Evolutionary conservation across 1,284 basidiomycete species (phyloP).

Genomic region (Wallemia hederae): DNA sequence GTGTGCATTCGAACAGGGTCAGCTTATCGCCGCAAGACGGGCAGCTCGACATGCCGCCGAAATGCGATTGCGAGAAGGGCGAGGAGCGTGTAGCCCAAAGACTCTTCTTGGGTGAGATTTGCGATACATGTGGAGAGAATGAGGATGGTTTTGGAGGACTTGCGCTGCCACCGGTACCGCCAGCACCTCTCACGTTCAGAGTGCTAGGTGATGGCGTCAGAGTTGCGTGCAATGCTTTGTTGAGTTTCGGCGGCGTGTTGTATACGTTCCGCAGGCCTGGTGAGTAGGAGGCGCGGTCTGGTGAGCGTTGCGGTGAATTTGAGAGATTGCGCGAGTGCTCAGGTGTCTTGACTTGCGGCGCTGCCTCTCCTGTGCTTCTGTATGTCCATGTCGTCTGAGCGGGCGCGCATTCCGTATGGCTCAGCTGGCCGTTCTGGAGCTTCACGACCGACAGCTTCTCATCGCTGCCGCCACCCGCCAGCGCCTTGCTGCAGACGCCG

Average conservation of each 20-base stretch:
- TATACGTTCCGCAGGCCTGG: too few relatives aligned
- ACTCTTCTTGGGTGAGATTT: not conserved
- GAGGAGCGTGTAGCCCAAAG: not conserved
- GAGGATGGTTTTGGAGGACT: too few relatives aligned
- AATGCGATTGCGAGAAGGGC: not conserved
- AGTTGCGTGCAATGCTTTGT: not conserved
- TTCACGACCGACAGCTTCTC: conserved; percentile 32
- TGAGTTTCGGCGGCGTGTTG: not conserved
- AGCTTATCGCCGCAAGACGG: not conserved
- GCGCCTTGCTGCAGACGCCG: conserved; percentile 28
- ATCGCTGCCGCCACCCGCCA: conserved; percentile 24
- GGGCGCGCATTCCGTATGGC: conserved; percentile 23
- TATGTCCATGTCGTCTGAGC: too few relatives aligned
- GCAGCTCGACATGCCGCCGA: not conserved
- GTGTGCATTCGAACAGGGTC: not conserved
- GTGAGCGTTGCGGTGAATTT: too few relatives aligned
- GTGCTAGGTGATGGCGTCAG: not conserved
- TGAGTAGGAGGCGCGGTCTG: too few relatives aligned
- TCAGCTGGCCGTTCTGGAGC: not conserved
- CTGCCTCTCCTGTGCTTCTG: too few relatives aligned
- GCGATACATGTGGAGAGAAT: too few relatives aligned
- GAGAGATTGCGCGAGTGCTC: too few relatives aligned
- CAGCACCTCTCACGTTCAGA: too few relatives aligned
- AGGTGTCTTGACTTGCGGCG: too few relatives aligned
- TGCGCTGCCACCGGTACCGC: too few relatives aligned